Conservation (phyloP, 768 basidiomycete species). For the Hygrophoropsis aurantiaca region DNA sequence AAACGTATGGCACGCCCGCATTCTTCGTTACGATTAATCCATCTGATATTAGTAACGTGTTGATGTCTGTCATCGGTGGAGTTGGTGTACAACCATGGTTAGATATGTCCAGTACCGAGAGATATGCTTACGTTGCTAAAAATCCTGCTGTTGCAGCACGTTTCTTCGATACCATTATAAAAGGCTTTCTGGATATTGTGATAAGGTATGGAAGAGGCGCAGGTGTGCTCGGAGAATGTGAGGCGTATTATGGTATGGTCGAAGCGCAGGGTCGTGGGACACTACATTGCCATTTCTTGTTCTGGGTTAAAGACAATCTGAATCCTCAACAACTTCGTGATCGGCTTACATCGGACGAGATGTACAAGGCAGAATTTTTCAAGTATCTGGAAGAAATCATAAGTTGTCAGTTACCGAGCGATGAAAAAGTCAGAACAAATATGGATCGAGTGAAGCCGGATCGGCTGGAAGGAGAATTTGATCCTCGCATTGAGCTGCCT, state of each 20-base stretch:
- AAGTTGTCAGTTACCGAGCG: not conserved
- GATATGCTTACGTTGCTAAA: no score
- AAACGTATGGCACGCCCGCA: no score
- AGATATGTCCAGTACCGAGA: no score
- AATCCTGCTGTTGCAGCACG: slow-evolving; percentile 39
- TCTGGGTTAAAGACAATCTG: slow-evolving; percentile 37
- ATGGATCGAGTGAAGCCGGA: not conserved
- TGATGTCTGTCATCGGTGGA: no score
- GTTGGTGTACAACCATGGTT: no score
- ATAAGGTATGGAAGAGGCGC: slow-evolving; percentile 21
- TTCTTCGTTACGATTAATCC: no score
- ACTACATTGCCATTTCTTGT: slow-evolving; percentile 40
- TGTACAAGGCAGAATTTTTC: slow-evolving; percentile 7
- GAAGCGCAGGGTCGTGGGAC: slow-evolving; percentile 40
- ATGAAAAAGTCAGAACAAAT: not conserved
- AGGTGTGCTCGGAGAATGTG: slow-evolving; percentile 33
- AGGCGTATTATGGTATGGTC: slow-evolving; percentile 40
- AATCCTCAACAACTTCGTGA: slow-evolving; percentile 30
- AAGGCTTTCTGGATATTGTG: slow-evolving; percentile 30
- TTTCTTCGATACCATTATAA: slow-evolving; percentile 43
- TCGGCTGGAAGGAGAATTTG: not conserved
- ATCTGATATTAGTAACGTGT: no score
- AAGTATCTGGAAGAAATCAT: slow-evolving; percentile 22
- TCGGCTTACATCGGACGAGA: no score
- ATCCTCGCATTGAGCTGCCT: no score